Base-by-base conservation (phyloP, 768 basidiomycete genomes). In the Tricholoma sp. region DNA sequence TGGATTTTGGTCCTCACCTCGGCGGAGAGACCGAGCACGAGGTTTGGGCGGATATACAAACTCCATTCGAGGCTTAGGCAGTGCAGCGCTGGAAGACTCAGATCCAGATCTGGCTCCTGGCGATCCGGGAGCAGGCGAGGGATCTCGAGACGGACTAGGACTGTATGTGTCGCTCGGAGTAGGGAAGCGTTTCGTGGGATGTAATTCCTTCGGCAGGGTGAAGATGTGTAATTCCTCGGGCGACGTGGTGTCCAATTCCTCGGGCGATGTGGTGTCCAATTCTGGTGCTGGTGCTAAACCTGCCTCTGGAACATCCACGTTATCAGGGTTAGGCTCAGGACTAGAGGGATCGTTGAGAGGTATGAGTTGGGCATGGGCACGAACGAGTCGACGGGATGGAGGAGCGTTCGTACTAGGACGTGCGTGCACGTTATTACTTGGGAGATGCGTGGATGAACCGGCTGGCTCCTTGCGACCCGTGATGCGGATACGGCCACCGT, bases 91-190 rank as follows among this genome's bases (percentile, higher is more conserved):
- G 9, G 17, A 47, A 49, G 11, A 3, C 2, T 36, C 42, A 44
- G 41, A 18, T 18, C 11, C 24, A 49, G 11, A 2, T 2, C 28
- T 31, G 18, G 41, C 11, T 18, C 11, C 28, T 10, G 24, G 45
- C 28, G 32, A 34, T 9, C 44, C 11, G 13, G 54, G 44, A 6
- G 24, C 18, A 37, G 45, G 45, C 3, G 54, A 49, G 5, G 47
- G 31, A 15, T 8, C 47, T 3, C 47, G 29, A 3, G 45, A 55
- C 5, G 54, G 54, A n/a, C 4, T 28, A 37, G 45, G 33, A 34
- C 54, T 55, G 34, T 55, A 55, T 11, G 54, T 55, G 32, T 55
- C 54, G 18, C 28, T 33, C 13, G 54, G 54, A 7, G 54, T 55
- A 6, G 44, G 33, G 33, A 55, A 37, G 9, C 54, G 54, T 7